phyloP scores from a whole-genome alignment of 352 stramenopile species.

The Blastocystis sp. region DNA sequence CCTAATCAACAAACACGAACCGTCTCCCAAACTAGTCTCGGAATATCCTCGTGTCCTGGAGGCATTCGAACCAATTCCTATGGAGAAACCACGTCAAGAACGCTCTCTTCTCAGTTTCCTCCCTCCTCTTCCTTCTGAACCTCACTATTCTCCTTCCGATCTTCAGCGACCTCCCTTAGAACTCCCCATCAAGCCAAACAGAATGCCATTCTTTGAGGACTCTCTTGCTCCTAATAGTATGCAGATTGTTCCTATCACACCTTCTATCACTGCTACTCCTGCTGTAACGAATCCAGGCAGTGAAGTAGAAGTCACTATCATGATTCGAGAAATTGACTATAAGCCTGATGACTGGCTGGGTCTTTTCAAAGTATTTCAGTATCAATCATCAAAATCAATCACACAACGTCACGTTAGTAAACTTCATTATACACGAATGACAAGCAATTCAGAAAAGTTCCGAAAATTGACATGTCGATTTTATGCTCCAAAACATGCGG shows the following conservation, averaged over 20 bases:
- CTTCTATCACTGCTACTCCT: slow-evolving; percentile 6
- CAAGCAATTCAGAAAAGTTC: slow-evolving; percentile 1
- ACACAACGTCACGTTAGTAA: slow-evolving; percentile 5
- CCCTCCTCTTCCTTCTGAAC: background rate
- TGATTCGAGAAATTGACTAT: background rate
- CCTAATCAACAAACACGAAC: background rate
- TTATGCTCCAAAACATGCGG: slow-evolving; percentile 52
- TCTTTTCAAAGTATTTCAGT: slow-evolving; percentile 10
- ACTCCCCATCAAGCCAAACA: background rate
- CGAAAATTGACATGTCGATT: slow-evolving; percentile 33
- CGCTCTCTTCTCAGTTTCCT: background rate
- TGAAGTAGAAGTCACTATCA: slow-evolving; percentile 3
- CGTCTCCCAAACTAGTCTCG: background rate
- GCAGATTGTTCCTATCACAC: background rate
- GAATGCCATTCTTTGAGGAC: background rate
- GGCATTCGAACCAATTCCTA: background rate
- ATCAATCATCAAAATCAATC: slow-evolving; percentile 28
- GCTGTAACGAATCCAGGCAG: background rate
- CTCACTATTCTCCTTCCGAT: background rate
- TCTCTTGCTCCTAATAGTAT: background rate
- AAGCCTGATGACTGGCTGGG: slow-evolving; percentile 7
- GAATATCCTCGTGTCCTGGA: background rate
- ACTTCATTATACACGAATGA: slow-evolving; percentile 11
- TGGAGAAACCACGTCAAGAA: background rate
- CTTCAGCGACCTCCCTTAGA: background rate